These are phyloP conservation scores for Ophiocordyceps polyrhachis-furcata DNA, from an alignment of 2,329 filamentous ascomycete species.

Conservation along the genomic window DNA sequence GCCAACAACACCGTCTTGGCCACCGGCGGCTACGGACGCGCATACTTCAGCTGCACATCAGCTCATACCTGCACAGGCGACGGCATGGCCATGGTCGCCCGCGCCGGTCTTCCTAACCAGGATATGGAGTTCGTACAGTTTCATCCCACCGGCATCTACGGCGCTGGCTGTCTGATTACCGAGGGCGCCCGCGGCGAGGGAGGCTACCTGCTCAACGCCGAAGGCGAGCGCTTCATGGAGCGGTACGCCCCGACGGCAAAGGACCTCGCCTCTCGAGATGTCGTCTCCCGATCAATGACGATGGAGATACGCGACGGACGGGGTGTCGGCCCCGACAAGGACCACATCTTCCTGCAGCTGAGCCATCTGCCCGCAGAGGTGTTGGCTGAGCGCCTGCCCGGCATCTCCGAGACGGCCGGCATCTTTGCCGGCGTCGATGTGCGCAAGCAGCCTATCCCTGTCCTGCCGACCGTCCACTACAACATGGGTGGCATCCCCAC, in stretches of 20 bases:
- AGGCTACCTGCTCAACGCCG: conserved; percentile 91
- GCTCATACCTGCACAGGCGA: conserved; percentile 98
- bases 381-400: conserved; percentile 86
- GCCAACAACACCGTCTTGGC: conserved; percentile 93
- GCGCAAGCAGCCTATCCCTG: conserved; percentile 88
- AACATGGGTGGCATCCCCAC: conserved; percentile 99
- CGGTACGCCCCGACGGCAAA: conserved; percentile 94
- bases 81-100: conserved; percentile 97
- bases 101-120: conserved; percentile 94
- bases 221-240: conserved; percentile 99
- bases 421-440: conserved; percentile 98
- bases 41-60: conserved; percentile 96
- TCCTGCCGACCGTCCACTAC: conserved; percentile 94
- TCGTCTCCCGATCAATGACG: conserved; percentile 95
- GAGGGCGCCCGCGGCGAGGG: conserved; percentile 96
- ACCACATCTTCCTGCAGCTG: conserved; percentile 96
- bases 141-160: conserved; percentile 98
- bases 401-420: conserved; percentile 95
- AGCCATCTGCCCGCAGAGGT: conserved; percentile 86
- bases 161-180: conserved; percentile 92
- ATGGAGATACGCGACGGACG: conserved; percentile 95
- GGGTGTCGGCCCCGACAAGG: conserved; percentile 91
- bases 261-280: conserved; percentile 90
- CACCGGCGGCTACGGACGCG: conserved; percentile 91
- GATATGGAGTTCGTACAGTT: conserved; percentile 99